phyloP scores from a whole-genome alignment of 768 basidiomycete genomes.

The Candolleomyces aberdarensis region DNA sequence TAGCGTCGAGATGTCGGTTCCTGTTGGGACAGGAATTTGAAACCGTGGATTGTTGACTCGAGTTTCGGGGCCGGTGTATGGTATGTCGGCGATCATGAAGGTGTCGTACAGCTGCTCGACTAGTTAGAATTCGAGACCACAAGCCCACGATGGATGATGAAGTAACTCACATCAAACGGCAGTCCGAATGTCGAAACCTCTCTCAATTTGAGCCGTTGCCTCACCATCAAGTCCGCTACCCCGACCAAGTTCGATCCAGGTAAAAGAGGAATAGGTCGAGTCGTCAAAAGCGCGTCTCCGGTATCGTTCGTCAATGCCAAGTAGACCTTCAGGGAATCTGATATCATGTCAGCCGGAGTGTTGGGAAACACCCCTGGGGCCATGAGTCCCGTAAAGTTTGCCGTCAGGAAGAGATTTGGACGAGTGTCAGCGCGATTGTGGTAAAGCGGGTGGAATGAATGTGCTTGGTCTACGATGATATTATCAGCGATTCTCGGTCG shows the following conservation, averaged over 20 bases:
- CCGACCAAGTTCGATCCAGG: constrained; percentile 17
- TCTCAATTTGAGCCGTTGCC: constrained; percentile 6
- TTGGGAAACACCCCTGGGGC: neutral
- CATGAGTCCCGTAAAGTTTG: neutral
- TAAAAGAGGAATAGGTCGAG: constrained; percentile 11
- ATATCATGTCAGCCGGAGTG: neutral
- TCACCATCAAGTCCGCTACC: constrained; percentile 1
- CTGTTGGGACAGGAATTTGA: neutral
- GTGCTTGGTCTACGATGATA: neutral
- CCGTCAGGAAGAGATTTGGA: neutral
- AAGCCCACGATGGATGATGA: neutral
- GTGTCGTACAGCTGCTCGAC: constrained; percentile 9
- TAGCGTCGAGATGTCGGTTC: constrained; percentile 12
- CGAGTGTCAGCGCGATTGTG: neutral
- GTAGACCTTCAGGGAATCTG: constrained; percentile 4
- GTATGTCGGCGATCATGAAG: constrained; percentile 11
- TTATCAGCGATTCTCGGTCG: neutral
- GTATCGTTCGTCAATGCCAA: constrained; percentile 13
- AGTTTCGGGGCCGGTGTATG: constrained; percentile 11
- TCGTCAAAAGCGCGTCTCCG: constrained; percentile 4
- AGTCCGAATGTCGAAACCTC: constrained; percentile 12
- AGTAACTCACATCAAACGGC: too few relatives aligned
- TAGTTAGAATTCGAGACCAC: neutral
- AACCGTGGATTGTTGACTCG: too few relatives aligned
- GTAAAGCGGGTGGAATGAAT: neutral